These are phyloP conservation scores for Alisma plantagoaquatica DNA, from an alignment of 106 monocot genomes.

Conservation along the genomic window DNA sequence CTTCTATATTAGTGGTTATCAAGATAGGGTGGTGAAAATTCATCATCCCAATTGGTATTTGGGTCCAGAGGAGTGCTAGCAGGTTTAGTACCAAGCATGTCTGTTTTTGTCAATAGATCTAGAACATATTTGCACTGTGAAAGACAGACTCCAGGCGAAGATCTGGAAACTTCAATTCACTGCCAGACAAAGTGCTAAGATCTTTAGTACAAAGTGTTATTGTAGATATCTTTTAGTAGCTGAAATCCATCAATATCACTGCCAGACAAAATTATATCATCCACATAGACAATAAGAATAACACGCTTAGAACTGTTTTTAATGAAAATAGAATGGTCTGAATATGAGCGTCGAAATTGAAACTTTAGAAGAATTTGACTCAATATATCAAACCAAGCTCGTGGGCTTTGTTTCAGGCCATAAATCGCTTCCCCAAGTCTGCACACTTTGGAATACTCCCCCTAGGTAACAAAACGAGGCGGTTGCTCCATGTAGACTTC, in stretches of 20 bases:
- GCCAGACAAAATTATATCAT: neutral
- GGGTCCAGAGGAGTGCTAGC: neutral
- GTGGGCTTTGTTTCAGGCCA: neutral
- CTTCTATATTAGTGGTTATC: neutral
- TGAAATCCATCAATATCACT: neutral
- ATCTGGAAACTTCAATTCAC: neutral
- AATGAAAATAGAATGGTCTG: neutral
- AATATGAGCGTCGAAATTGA: neutral
- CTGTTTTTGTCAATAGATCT: neutral
- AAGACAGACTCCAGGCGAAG: neutral
- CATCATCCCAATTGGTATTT: neutral
- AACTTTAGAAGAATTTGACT: neutral
- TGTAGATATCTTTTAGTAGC: neutral
- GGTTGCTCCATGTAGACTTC: neutral
- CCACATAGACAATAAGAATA: slow-evolving; percentile 2
- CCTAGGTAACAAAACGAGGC: neutral
- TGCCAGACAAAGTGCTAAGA: neutral
- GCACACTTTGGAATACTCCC: neutral
- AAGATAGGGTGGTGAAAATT: neutral
- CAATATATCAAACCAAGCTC: neutral
- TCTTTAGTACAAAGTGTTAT: neutral
- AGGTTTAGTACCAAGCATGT: neutral
- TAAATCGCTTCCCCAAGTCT: neutral
- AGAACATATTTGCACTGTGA: neutral
- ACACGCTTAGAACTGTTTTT: neutral